Base-by-base conservation (phyloP, 2,329 filamentous ascomycete genomes). In the Hypoxylon sp. region DNA sequence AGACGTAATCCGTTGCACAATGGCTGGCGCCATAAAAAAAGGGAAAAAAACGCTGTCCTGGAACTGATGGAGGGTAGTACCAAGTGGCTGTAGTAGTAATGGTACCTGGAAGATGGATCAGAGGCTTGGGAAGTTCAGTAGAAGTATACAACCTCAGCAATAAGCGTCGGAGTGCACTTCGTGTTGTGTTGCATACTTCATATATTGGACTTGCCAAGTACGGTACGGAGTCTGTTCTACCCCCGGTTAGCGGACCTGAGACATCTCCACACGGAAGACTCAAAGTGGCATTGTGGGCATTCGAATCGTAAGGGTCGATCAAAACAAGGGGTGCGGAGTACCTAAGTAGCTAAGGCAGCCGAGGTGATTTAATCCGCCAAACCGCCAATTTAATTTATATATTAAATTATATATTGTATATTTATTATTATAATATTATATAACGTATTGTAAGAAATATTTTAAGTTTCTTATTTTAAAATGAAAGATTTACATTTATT, bases 281-380 rank as follows among this genome's bases (percentile, higher is more conserved):
- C 8, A 50, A 37, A 37, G 42, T n/a, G 44, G 30, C 13, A 37
- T 37, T 59, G 42, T 25, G 27, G 27, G 30, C 40, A 44, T 22
- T 22, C 10, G 20, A 44, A n/a, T 17, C 17, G 40, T 22, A 40
- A 40, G 40, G 51, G 20, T 27, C 40, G 33, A 50, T 27, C 30
- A 27, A 42, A 58, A 58, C 31, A 46, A 33, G 51, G 44, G 62
- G 44, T 35, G 58, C 42, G 61, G 67, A 70, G 57, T 17, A 27
- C 25, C 25, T 27, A 27, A 3, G 25, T 27, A 27, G n/a, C n/a
- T n/a, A n/a, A n/a, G n/a, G n/a, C n/a, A n/a, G n/a, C n/a, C n/a
- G n/a, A n/a, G n/a, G n/a, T n/a, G n/a, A n/a, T n/a, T n/a, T n/a
- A n/a, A n/a, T n/a, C n/a, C n/a, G n/a, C n/a, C n/a, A n/a, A n/a